Conservation (phyloP, 306 rosid genomes). For the Vicia sativa region DNA sequence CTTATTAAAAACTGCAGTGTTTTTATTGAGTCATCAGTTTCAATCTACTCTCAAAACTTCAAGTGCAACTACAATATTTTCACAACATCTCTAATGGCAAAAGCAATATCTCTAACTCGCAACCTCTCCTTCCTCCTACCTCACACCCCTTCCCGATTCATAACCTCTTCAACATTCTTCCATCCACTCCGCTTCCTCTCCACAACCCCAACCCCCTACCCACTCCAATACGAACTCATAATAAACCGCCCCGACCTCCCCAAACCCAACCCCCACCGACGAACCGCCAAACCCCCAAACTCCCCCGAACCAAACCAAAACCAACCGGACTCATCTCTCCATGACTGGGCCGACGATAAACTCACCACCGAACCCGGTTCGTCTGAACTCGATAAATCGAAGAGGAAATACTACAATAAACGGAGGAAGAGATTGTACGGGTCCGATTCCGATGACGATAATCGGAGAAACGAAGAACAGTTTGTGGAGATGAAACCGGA, state of each 20-base stretch:
- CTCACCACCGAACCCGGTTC: slow-evolving; percentile 47
- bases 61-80: background rate
- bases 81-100: background rate
- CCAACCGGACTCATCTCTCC: slow-evolving; percentile 55
- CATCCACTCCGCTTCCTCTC: slow-evolving; percentile 34
- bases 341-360: slow-evolving; percentile 67
- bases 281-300: slow-evolving; percentile 39
- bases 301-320: slow-evolving; percentile 43
- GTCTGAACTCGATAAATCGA: slow-evolving; percentile 68
- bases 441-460: slow-evolving; percentile 72
- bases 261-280: slow-evolving; percentile 40
- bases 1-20: too few relatives aligned
- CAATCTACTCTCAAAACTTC: background rate
- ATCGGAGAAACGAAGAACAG: slow-evolving; percentile 42
- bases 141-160: background rate
- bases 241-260: slow-evolving; percentile 58
- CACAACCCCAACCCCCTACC: slow-evolving; percentile 63
- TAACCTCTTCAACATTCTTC: background rate
- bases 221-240: slow-evolving; percentile 88
- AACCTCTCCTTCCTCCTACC: slow-evolving; percentile 23
- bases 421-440: slow-evolving; percentile 87
- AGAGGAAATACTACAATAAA: slow-evolving; percentile 77
- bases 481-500: slow-evolving; percentile 83
- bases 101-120: slow-evolving; percentile 11
- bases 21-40: too few relatives aligned